Evolutionary conservation across 768 basidiomycete species (phyloP).

Genomic region (Boletus huronensis): DNA sequence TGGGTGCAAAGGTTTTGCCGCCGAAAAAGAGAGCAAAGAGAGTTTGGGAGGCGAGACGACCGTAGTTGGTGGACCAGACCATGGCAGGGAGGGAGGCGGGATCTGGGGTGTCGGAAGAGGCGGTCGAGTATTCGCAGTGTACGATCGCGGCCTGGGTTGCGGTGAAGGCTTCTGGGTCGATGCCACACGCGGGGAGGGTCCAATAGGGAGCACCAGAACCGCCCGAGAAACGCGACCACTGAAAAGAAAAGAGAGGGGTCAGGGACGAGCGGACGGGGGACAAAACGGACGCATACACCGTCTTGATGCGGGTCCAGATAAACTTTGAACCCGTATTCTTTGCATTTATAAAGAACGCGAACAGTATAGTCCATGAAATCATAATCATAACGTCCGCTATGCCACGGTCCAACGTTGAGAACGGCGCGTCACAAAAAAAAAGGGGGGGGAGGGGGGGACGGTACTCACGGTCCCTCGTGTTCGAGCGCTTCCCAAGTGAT

Average conservation of each 20-base stretch:
- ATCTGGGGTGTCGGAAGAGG: slow-evolving; percentile 46
- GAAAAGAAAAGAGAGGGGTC: not conserved
- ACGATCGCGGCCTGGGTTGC: slow-evolving; percentile 82
- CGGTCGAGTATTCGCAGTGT: slow-evolving; percentile 80
- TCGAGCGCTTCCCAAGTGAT: slow-evolving; percentile 97
- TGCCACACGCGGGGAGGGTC: slow-evolving; percentile 88
- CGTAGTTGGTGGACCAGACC: slow-evolving; percentile 97
- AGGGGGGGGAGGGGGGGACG: too few species aligned
- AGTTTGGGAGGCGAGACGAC: slow-evolving; percentile 82
- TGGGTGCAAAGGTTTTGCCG: slow-evolving; percentile 84
- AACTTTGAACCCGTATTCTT: slow-evolving; percentile 86
- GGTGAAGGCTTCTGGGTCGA: slow-evolving; percentile 82
- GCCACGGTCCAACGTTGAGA: not conserved
- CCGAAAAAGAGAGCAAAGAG: slow-evolving; percentile 95
- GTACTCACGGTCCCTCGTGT: slow-evolving; percentile 89
- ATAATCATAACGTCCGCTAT: slow-evolving; percentile 83
- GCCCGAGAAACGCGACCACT: slow-evolving; percentile 96
- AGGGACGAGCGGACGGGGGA: not conserved
- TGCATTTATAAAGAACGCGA: slow-evolving; percentile 83
- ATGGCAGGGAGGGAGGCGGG: slow-evolving; percentile 83
- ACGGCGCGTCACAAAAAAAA: not conserved
- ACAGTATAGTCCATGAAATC: slow-evolving; percentile 93
- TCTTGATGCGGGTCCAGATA: slow-evolving; percentile 98
- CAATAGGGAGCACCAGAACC: slow-evolving; percentile 95
- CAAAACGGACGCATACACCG: slow-evolving; percentile 51